Conservation (phyloP, 257 asterid species). For the Lantana camara region DNA sequence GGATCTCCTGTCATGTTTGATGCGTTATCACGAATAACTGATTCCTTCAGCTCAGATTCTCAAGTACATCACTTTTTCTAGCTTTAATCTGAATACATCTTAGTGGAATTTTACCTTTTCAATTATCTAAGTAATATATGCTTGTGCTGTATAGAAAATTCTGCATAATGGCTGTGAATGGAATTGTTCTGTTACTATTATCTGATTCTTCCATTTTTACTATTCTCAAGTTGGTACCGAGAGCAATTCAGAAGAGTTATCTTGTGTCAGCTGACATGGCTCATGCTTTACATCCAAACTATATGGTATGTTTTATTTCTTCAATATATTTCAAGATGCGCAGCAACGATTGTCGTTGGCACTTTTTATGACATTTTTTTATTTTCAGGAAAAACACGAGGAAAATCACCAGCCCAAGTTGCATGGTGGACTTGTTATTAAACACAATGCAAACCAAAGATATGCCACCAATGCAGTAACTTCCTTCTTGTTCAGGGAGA, state of each 20-base stretch:
- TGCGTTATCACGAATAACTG: conserved; percentile 84
- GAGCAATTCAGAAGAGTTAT: conserved; percentile 88
- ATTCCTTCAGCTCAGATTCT: conserved; percentile 68
- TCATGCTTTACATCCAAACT: conserved; percentile 96
- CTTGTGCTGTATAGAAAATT: neutral
- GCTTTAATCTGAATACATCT: neutral
- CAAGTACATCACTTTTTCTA: conserved; percentile 43
- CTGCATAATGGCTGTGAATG: neutral
- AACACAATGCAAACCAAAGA: conserved; percentile 95
- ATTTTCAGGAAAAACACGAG: conserved; percentile 86
- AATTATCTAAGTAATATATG: neutral
- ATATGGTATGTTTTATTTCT: conserved; percentile 55
- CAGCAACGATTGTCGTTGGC: neutral
- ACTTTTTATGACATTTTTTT: conserved; percentile 1
- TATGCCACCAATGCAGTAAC: conserved; percentile 95
- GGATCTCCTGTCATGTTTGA: conserved; percentile 92
- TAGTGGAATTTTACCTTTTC: neutral
- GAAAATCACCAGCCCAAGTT: conserved; percentile 95
- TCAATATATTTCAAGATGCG: neutral
- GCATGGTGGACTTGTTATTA: conserved; percentile 91
- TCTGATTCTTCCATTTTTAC: conserved; percentile 5
- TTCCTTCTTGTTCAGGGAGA: conserved; percentile 79
- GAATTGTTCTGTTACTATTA: neutral
- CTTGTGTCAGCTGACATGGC: conserved; percentile 99
- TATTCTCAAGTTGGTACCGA: conserved; percentile 56